Evolutionary conservation across 441 rosid genomes (phyloP), one percentile per base, ranked within the genome.

Genomic region (Daphne laureola): DNA sequence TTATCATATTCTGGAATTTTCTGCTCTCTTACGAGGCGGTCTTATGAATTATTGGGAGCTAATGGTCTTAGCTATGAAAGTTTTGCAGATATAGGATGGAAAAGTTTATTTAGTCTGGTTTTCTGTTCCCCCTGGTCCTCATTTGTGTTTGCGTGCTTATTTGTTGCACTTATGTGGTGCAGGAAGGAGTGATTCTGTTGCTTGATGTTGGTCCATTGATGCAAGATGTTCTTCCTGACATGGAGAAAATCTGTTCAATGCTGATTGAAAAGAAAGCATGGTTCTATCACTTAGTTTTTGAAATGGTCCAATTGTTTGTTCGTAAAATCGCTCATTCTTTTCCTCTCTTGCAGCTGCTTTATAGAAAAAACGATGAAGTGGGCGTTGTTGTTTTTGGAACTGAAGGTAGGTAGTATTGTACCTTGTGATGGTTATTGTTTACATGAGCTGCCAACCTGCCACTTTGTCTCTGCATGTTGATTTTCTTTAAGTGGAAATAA

Each of bases 131-230:
- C 1, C 11, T 31, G 6, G 36, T 43, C n/a, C 6, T 53, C 4
- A 46, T 35, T 56, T 45, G 9, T 44, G 38, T 31, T 5, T 17
- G 2, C 43, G 4, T 52, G 27, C 58, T 15, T 31, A 31, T 31
- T 31, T 9, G 38, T 51, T 49, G 23, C 45, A 3, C 16, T 38
- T 63, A 46, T 31, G 38, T 31, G 41, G 58, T 60, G 25, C 86
- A 89, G 98, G 96, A 92, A 61, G 83, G 74, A 6, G 62, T 86
- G 76, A 73, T 92, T 53, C 67, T 92, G 72, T 69, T 92, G 54
- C 79, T 92, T 12, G 98, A 92, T 74, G 90, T 86, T 16, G 88
- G 98, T 25, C 97, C 94, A 0, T 73, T 88, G 9, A 92, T 89
- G 96, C 88, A 84, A 65, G 44, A 41, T 69, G 44, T 76, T 62